Evolutionary conservation across 257 asterid genomes (phyloP), one percentile per base, ranked within the genome.

Genomic region (Primulina eburnea): DNA sequence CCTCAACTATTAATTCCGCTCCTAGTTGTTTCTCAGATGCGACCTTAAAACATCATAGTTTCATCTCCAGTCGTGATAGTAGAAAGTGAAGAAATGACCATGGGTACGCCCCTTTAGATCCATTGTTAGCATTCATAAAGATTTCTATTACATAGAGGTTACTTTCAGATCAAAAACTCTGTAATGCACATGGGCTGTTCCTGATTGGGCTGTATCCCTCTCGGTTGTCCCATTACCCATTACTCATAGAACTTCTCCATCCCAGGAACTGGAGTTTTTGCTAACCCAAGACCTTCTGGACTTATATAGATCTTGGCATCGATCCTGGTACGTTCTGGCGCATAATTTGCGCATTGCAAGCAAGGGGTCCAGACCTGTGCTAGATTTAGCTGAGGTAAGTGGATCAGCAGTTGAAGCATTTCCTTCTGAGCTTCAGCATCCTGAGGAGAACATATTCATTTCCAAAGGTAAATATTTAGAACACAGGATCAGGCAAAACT

Each of bases 291-390:
- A n/a, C n/a, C n/a, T n/a, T n/a, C n/a, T n/a, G n/a, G n/a, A n/a
- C n/a, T n/a, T n/a, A n/a, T n/a, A n/a, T n/a, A n/a, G n/a, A n/a
- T n/a, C n/a, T n/a, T n/a, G n/a, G n/a, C n/a, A n/a, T n/a, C n/a
- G n/a, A n/a, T n/a, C n/a, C n/a, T n/a, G n/a, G n/a, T n/a, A n/a
- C n/a, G n/a, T n/a, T 0, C n/a, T 21, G 14, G 69, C 1, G 69
- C 69, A 60, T 40, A 76, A 68, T 76, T 76, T 11, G 65, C 79
- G 65, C 68, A 70, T 35, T 64, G 64, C 35, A 24, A 8, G 71
- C 76, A 70, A 65, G 72, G 79, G 34, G 26, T 11, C 69, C 72
- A 76, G 33, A 56, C 37, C 12, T 58, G 72, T 8, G 71, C 80
- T 37, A 59, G 12, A 3, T 32, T 55, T 21, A 76, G 57, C 14